These are phyloP conservation scores for Tolypocladium ophioglossoides DNA, from an alignment of 2,329 filamentous ascomycete species.

Conservation along the genomic window DNA sequence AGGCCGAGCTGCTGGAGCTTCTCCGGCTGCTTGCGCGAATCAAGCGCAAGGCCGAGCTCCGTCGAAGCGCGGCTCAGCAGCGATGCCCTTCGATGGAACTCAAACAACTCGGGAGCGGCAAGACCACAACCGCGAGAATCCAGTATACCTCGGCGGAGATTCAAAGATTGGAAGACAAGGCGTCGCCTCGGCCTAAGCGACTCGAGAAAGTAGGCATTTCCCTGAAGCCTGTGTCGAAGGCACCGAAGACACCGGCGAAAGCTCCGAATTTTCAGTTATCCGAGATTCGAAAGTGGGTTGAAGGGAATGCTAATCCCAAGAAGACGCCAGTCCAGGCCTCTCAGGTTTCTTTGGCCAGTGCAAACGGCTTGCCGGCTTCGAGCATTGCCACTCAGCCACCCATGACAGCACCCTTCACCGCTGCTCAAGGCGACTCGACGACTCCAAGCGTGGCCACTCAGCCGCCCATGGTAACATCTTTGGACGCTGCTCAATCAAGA, in stretches of 20 bases:
- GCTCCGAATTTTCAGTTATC: not conserved
- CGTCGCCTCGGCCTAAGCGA: not conserved
- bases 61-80: not conserved
- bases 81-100: not conserved
- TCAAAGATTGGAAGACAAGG: not conserved
- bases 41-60: slow-evolving; percentile 9
- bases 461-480: not conserved
- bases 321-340: not conserved
- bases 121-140: not conserved
- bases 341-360: not conserved
- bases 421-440: not conserved
- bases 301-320: not conserved
- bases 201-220: not conserved
- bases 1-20: slow-evolving; percentile 8
- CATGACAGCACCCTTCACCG: not conserved
- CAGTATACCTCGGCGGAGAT: not conserved
- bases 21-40: slow-evolving; percentile 12
- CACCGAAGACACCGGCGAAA: not conserved
- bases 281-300: not conserved
- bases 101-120: slow-evolving; percentile 1
- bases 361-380: not conserved
- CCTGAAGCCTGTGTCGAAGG: not conserved
- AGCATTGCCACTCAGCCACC: not conserved
- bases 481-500: not conserved
- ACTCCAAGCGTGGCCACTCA: too few species aligned